phyloP scores from a whole-genome alignment of 169 alveolate species.

The Cryptosporidium ubiquitum region DNA sequence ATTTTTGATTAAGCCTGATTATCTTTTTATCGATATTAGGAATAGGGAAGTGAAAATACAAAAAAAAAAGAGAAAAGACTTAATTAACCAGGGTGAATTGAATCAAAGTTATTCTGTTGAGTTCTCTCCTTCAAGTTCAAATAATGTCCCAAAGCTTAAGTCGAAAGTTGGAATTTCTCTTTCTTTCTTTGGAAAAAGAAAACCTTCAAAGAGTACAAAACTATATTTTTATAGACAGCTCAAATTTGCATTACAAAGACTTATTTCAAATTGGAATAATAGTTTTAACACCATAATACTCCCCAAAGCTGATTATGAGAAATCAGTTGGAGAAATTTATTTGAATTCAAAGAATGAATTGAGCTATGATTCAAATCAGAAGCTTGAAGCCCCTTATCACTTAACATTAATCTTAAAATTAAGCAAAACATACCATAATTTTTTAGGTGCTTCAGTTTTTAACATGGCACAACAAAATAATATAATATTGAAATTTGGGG shows the following conservation, averaged over 20 bases:
- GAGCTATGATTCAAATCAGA: neutral
- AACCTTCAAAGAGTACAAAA: conserved; percentile 49
- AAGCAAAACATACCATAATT: conserved; percentile 15
- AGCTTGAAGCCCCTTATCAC: neutral
- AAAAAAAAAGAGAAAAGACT: neutral
- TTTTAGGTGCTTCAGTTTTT: neutral
- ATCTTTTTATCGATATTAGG: conserved; percentile 13
- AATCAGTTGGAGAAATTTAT: neutral
- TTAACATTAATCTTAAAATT: conserved; percentile 24
- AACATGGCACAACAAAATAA: neutral
- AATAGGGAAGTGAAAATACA: neutral
- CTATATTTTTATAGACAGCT: conserved; percentile 22
- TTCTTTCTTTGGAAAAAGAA: conserved; percentile 64
- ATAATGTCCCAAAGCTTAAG: neutral
- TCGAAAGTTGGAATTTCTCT: conserved; percentile 37
- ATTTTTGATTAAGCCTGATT: conserved; percentile 61
- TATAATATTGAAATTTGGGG: neutral
- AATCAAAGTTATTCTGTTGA: neutral
- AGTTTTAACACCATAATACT: neutral
- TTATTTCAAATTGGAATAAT: conserved; percentile 2
- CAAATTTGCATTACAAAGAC: conserved; percentile 8
- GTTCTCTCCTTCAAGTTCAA: neutral
- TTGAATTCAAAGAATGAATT: neutral
- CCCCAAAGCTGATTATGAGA: neutral
- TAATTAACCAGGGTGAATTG: neutral